phyloP scores from a whole-genome alignment of 2,329 filamentous ascomycete species.

The Hymenoscyphus fraxineus region DNA sequence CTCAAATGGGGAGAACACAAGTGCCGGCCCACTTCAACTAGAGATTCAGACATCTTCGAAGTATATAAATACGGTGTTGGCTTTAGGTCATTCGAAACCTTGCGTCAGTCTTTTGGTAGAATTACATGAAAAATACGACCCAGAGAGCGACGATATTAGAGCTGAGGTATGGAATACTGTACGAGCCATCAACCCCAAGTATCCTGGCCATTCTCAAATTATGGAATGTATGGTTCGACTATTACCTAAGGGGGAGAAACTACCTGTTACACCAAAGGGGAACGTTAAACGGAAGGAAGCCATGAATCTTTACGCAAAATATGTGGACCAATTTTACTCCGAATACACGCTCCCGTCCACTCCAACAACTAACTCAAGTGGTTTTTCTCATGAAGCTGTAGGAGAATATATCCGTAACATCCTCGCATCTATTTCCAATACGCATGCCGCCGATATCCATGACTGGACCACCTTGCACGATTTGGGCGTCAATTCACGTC shows the following conservation, averaged over 20 bases:
- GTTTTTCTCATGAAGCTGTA: slow-evolving; percentile 13
- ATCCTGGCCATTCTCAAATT: slow-evolving; percentile 28
- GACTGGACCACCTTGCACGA: slow-evolving; percentile 29
- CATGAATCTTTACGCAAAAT: slow-evolving; percentile 24
- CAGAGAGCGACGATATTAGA: slow-evolving; percentile 8
- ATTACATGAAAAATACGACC: slow-evolving; percentile 23
- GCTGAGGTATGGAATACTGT: slow-evolving; percentile 24
- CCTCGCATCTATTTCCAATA: slow-evolving; percentile 20
- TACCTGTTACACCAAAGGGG: slow-evolving; percentile 35
- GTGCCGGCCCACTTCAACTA: slow-evolving; percentile 29
- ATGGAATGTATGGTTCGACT: slow-evolving; percentile 30
- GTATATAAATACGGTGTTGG: slow-evolving; percentile 27
- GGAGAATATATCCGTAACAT: slow-evolving; percentile 24
- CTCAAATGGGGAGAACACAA: slow-evolving; percentile 35
- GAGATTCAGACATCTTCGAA: slow-evolving; percentile 29
- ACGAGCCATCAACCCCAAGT: slow-evolving; percentile 24
- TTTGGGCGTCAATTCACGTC: slow-evolving; percentile 29
- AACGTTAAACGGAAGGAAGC: slow-evolving; percentile 35
- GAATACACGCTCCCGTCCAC: slow-evolving; percentile 2
- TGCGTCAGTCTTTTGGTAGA: slow-evolving; percentile 30
- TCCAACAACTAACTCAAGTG: background rate
- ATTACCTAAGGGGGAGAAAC: slow-evolving; percentile 22
- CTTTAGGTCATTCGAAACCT: slow-evolving; percentile 29
- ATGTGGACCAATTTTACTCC: slow-evolving; percentile 27
- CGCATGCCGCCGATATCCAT: slow-evolving; percentile 18